These are phyloP conservation scores for Irpex lacteus DNA, from an alignment of 1,284 basidiomycete species.

Conservation along the genomic window DNA sequence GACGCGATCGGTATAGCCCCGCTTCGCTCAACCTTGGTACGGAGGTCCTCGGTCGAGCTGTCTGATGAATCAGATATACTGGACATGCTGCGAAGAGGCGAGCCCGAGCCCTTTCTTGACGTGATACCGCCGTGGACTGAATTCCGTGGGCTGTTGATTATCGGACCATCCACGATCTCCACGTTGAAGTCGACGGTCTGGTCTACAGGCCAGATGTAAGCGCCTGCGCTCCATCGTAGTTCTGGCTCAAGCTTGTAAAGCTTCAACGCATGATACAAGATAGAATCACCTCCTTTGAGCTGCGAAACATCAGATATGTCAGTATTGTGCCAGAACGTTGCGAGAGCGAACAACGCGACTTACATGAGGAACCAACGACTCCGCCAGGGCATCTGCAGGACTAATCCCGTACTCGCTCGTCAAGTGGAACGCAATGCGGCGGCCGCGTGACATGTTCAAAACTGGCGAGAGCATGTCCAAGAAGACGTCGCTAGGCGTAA, in stretches of 20 bases:
- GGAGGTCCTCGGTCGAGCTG: slow-evolving; percentile 41
- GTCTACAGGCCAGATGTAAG: slow-evolving; percentile 76
- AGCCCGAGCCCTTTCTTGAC: not conserved
- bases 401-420: slow-evolving; percentile 70
- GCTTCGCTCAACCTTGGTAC: slow-evolving; percentile 58
- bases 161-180: slow-evolving; percentile 40
- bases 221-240: slow-evolving; percentile 76
- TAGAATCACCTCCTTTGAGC: slow-evolving; percentile 74
- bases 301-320: slow-evolving; percentile 24
- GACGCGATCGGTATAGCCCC: slow-evolving; percentile 63
- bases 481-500: slow-evolving; percentile 69
- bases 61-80: slow-evolving; percentile 37
- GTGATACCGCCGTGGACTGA: slow-evolving; percentile 30
- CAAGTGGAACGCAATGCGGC: slow-evolving; percentile 69
- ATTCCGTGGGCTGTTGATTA: slow-evolving; percentile 27
- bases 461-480: slow-evolving; percentile 68
- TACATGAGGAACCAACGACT: slow-evolving; percentile 67
- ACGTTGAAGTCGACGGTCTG: slow-evolving; percentile 60
- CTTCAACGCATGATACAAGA: slow-evolving; percentile 73
- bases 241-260: slow-evolving; percentile 71
- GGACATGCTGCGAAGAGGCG: slow-evolving; percentile 7
- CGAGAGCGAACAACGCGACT: slow-evolving; percentile 26
- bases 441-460: slow-evolving; percentile 65
- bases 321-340: slow-evolving; percentile 1
- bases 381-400: slow-evolving; percentile 66